phyloP scores from a whole-genome alignment of 352 stramenopile species.

The Globisporangium orthogonon region DNA sequence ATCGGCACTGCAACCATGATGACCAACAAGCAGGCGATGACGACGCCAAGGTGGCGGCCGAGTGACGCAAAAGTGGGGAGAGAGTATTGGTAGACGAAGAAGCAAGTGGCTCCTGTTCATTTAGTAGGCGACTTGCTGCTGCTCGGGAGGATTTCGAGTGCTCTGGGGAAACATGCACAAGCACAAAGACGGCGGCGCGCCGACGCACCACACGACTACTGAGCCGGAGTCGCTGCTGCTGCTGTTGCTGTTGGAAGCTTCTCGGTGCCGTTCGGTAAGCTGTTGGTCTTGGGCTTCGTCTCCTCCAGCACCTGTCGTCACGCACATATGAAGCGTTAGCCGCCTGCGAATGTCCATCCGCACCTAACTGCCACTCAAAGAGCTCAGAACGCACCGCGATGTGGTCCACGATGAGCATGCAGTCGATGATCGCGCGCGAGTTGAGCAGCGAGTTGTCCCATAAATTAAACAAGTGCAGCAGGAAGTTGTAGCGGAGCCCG shows the following conservation, averaged over 20 bases:
- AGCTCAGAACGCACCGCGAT: constrained; percentile 21
- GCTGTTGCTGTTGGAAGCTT: background rate
- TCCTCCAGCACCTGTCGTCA: constrained; percentile 22
- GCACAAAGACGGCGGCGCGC: background rate
- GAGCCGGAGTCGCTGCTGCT: background rate
- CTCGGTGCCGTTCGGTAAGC: background rate
- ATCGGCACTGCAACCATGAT: constrained; percentile 8
- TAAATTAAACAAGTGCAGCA: constrained; percentile 88
- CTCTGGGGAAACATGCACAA: background rate
- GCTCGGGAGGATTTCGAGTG: background rate
- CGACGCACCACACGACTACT: background rate
- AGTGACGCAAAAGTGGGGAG: background rate
- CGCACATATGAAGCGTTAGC: background rate
- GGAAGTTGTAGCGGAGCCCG: constrained; percentile 79
- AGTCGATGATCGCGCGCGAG: constrained; percentile 81
- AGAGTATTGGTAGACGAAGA: background rate
- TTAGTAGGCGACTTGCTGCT: background rate
- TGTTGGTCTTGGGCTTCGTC: constrained; percentile 16
- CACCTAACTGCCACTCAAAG: background rate
- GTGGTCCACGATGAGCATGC: constrained; percentile 83
- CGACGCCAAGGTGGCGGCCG: background rate
- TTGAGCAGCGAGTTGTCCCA: constrained; percentile 88
- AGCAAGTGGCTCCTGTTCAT: background rate
- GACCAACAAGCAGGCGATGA: background rate
- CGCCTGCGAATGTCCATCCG: too few relatives aligned